These are phyloP conservation scores for Metrosideros polymorpha DNA, from an alignment of 441 rosid genomes.

Conservation along the genomic window DNA sequence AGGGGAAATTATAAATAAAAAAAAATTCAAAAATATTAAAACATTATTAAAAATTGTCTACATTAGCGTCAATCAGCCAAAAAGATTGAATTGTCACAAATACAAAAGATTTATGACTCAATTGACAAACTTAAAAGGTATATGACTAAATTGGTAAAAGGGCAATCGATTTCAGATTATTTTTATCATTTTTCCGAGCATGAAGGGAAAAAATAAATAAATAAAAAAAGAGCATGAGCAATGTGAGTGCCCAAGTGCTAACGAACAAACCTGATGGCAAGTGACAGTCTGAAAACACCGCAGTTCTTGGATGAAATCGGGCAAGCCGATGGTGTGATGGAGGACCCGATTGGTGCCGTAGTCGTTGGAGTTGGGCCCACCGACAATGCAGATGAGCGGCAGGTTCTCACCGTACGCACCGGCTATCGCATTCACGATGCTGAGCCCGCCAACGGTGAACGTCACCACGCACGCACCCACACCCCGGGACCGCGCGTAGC, in stretches of 20 bases:
- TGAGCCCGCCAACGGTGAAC: neutral
- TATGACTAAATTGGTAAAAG: too few species aligned
- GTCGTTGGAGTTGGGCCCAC: conserved; percentile 4
- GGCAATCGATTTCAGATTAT: too few species aligned
- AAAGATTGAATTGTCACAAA: too few species aligned
- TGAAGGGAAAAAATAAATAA: too few species aligned
- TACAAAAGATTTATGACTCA: too few species aligned
- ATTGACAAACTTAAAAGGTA: too few species aligned
- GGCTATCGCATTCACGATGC: neutral
- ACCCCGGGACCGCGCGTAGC: neutral
- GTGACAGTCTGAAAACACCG: conserved; percentile 5
- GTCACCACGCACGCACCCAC: neutral
- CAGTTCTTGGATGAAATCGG: conserved; percentile 8
- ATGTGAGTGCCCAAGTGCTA: neutral
- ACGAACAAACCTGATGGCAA: neutral
- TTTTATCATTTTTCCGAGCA: too few species aligned
- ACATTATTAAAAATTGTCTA: too few species aligned
- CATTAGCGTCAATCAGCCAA: too few species aligned
- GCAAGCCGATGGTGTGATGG: conserved; percentile 8
- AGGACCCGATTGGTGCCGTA: conserved; percentile 1
- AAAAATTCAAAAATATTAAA: too few species aligned
- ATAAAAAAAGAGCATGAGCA: neutral
- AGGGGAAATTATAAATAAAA: too few species aligned
- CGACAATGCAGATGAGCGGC: conserved; percentile 1
- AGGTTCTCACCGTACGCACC: conserved; percentile 2